These are phyloP conservation scores for Jackrogersella multiformis DNA, from an alignment of 495 filamentous ascomycete genomes.

Conservation along the genomic window DNA sequence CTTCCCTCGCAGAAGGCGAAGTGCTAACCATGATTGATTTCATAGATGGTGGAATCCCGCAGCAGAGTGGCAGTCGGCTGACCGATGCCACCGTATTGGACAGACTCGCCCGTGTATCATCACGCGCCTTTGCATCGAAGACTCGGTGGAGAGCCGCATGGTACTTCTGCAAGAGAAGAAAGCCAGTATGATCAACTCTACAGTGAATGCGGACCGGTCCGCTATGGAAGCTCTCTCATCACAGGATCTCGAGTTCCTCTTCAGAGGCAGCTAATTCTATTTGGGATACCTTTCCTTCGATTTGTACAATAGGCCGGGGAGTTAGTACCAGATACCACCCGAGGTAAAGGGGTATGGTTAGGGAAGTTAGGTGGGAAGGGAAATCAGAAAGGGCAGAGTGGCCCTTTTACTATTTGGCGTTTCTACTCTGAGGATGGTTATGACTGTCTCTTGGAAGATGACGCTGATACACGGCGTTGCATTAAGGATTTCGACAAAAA, in stretches of 20 bases:
- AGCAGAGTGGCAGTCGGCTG: constrained; percentile 96
- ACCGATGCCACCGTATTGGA: constrained; percentile 96
- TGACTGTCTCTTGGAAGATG: too few relatives aligned
- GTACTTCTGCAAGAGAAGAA: constrained; percentile 97
- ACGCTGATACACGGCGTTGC: too few relatives aligned
- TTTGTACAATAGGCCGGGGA: constrained; percentile 1
- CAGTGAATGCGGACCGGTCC: constrained; percentile 87
- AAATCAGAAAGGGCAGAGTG: too few relatives aligned
- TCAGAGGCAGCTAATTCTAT: constrained; percentile 66
- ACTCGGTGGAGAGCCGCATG: constrained; percentile 94
- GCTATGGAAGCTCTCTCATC: constrained; percentile 90
- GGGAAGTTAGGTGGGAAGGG: background rate
- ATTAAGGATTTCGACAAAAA: too few relatives aligned
- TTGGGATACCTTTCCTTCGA: background rate
- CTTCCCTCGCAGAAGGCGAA: constrained; percentile 31
- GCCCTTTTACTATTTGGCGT: too few relatives aligned
- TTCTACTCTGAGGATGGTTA: too few relatives aligned
- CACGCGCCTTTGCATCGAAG: constrained; percentile 91
- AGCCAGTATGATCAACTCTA: constrained; percentile 92
- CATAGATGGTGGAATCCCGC: constrained; percentile 94
- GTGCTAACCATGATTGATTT: constrained; percentile 31
- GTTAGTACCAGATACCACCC: background rate
- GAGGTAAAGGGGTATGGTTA: background rate
- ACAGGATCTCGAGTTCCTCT: constrained; percentile 94
- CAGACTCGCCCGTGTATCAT: constrained; percentile 94